phyloP scores from a whole-genome alignment of 768 basidiomycete species.

The Gautieria morchelliformis region DNA sequence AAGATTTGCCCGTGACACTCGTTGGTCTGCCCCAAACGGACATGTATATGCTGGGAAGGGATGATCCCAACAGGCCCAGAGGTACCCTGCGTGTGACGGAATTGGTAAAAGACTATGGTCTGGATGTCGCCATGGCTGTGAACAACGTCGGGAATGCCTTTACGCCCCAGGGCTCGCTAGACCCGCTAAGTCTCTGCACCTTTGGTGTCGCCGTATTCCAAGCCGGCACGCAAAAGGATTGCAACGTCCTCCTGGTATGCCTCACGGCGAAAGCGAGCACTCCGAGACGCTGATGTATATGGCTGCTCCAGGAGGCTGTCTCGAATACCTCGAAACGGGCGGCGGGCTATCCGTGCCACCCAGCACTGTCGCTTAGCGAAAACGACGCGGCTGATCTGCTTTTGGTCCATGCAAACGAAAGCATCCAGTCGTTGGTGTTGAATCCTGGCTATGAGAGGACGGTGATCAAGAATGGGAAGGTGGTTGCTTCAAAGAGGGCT shows the following conservation, averaged over 20 bases:
- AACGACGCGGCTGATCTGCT: slow-evolving; percentile 50
- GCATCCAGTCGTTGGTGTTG: slow-evolving; percentile 38
- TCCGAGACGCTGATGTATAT: slow-evolving; percentile 7
- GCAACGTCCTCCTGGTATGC: slow-evolving; percentile 40
- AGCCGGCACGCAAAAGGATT: slow-evolving; percentile 37
- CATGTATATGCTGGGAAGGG: slow-evolving; percentile 58
- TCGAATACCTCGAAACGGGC: slow-evolving; percentile 43
- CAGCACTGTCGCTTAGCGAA: slow-evolving; percentile 26
- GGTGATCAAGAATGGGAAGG: slow-evolving; percentile 36
- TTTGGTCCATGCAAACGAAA: slow-evolving; percentile 39
- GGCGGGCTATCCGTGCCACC: slow-evolving; percentile 26
- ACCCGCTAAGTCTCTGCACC: slow-evolving; percentile 50
- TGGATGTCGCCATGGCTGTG: slow-evolving; percentile 46
- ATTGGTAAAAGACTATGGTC: slow-evolving; percentile 32
- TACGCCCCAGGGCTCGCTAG: slow-evolving; percentile 56
- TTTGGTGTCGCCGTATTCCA: slow-evolving; percentile 54
- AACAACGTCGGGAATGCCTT: slow-evolving; percentile 63
- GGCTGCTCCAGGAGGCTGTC: slow-evolving; percentile 33
- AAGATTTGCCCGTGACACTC: slow-evolving; percentile 39
- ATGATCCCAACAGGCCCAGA: slow-evolving; percentile 27
- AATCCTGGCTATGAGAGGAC: slow-evolving; percentile 42
- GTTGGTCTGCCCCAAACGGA: slow-evolving; percentile 56
- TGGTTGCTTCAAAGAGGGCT: slow-evolving; percentile 27
- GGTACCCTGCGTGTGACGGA: slow-evolving; percentile 44
- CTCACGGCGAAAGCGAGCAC: background rate